phyloP scores from a whole-genome alignment of 345 rosid genomes.

The Boechera divaricarpa region DNA sequence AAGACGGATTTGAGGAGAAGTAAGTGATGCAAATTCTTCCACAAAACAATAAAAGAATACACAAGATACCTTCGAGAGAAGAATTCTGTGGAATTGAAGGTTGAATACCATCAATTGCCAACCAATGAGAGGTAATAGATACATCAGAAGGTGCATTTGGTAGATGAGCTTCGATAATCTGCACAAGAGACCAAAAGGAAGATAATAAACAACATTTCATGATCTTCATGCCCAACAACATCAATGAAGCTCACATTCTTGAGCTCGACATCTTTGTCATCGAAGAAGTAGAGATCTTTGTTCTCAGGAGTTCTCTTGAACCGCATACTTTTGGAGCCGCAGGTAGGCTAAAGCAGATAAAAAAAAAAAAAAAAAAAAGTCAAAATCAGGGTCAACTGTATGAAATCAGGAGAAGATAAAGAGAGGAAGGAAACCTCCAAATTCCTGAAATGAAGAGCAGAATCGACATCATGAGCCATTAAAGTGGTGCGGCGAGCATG shows the following conservation, averaged over 20 bases:
- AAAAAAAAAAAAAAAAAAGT: conserved; percentile 9
- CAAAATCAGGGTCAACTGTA: conserved; percentile 17
- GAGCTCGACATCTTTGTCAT: conserved; percentile 77
- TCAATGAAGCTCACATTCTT: conserved; percentile 54
- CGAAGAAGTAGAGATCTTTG: conserved; percentile 74
- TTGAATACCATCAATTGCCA: conserved; percentile 91
- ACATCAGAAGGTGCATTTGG: conserved; percentile 65
- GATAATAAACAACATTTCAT: conserved; percentile 38
- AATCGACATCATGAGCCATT: conserved; percentile 74
- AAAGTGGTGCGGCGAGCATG: conserved; percentile 73
- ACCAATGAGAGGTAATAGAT: conserved; percentile 69
- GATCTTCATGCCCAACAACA: not conserved
- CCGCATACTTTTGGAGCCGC: conserved; percentile 62
- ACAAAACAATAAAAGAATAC: not conserved
- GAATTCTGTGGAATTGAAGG: conserved; percentile 80
- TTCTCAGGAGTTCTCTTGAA: conserved; percentile 78
- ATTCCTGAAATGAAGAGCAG: conserved; percentile 73
- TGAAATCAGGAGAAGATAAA: not conserved
- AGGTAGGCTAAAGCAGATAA: conserved; percentile 57
- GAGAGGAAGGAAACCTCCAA: conserved; percentile 61
- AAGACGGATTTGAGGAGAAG: conserved; percentile 9
- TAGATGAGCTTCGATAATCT: conserved; percentile 76
- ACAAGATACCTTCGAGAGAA: conserved; percentile 60
- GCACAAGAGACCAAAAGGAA: conserved; percentile 24
- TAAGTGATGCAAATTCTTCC: conserved; percentile 6